Percentiles rank a stretch among this genome's conserved stretches.
phyloP scores from a whole-genome alignment of 2,329 filamentous ascomycete genomes.

The Conoideocrella luteorostrata region DNA sequence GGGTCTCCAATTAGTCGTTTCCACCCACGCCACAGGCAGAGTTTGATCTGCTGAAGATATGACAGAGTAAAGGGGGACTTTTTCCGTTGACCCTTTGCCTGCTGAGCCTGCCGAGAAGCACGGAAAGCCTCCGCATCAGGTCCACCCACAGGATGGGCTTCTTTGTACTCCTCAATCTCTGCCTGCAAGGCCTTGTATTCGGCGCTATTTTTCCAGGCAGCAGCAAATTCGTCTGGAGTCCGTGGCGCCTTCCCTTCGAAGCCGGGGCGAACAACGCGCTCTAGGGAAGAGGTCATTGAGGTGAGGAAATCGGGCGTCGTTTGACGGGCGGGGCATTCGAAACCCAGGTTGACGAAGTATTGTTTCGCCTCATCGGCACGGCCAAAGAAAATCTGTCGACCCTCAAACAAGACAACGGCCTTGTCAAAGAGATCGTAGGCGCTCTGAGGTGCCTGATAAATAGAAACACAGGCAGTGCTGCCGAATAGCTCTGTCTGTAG shows the following conservation, averaged over 20 bases:
- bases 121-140: constrained; percentile 53
- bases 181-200: constrained; percentile 44
- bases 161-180: constrained; percentile 52
- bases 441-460: constrained; percentile 63
- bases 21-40: constrained; percentile 79
- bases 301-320: constrained; percentile 69
- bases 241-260: constrained; percentile 51
- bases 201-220: constrained; percentile 49
- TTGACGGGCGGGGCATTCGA: constrained; percentile 58
- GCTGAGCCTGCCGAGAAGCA: constrained; percentile 45
- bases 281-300: constrained; percentile 56
- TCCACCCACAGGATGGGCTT: constrained; percentile 45
- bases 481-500: constrained; percentile 61
- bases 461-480: constrained; percentile 62
- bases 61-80: constrained; percentile 81
- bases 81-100: constrained; percentile 52
- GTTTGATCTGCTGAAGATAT: constrained; percentile 63
- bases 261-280: constrained; percentile 49
- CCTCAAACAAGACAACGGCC: constrained; percentile 52
- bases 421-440: constrained; percentile 61
- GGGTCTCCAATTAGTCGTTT: constrained; percentile 71
- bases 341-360: constrained; percentile 63
- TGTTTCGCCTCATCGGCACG: constrained; percentile 51
- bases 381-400: constrained; percentile 58
- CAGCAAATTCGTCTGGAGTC: constrained; percentile 56